Percentiles rank a stretch among this genome's conserved stretches.
These are phyloP conservation scores for Solanum bulbocastanum DNA, from an alignment of 257 asterid species.

Conservation along the genomic window DNA sequence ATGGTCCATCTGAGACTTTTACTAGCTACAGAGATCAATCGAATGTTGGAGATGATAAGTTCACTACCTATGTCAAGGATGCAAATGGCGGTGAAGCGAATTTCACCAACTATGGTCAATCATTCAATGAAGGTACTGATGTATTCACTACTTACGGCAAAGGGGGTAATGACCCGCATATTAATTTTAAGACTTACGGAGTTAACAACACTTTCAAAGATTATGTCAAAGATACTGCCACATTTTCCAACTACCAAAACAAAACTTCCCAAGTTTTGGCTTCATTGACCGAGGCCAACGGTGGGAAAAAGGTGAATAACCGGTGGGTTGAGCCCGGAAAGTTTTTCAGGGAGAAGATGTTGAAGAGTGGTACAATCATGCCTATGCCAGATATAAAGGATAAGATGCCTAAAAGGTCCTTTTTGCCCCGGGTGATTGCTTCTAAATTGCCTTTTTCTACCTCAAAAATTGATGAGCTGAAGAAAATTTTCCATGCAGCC, in stretches of 20 bases:
- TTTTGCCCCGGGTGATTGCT: constrained; percentile 58
- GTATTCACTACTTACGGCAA: constrained; percentile 54
- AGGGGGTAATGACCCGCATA: constrained; percentile 10
- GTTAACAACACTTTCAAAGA: constrained; percentile 60
- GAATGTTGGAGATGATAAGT: constrained; percentile 69
- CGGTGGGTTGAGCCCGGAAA: constrained; percentile 78
- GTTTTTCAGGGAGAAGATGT: constrained; percentile 65
- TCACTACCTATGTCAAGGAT: constrained; percentile 41
- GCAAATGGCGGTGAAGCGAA: constrained; percentile 34
- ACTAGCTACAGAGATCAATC: constrained; percentile 51
- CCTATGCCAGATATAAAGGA: constrained; percentile 87
- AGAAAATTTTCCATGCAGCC: constrained; percentile 48
- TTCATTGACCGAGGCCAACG: neutral
- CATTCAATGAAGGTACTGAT: constrained; percentile 67
- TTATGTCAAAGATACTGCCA: constrained; percentile 30
- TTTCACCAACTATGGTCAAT: constrained; percentile 56
- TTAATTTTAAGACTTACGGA: constrained; percentile 47
- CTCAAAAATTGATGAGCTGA: constrained; percentile 35
- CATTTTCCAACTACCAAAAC: constrained; percentile 43
- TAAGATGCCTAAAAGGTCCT: constrained; percentile 88
- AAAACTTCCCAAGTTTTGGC: constrained; percentile 10
- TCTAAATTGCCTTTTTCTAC: constrained; percentile 75
- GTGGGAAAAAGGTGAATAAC: constrained; percentile 23
- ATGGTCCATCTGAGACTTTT: constrained; percentile 46
- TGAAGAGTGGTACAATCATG: constrained; percentile 50